Percentiles rank a stretch among this genome's conserved stretches.
phyloP scores from a whole-genome alignment of 2,329 filamentous ascomycete genomes.

The Pyrenophora seminiperda region DNA sequence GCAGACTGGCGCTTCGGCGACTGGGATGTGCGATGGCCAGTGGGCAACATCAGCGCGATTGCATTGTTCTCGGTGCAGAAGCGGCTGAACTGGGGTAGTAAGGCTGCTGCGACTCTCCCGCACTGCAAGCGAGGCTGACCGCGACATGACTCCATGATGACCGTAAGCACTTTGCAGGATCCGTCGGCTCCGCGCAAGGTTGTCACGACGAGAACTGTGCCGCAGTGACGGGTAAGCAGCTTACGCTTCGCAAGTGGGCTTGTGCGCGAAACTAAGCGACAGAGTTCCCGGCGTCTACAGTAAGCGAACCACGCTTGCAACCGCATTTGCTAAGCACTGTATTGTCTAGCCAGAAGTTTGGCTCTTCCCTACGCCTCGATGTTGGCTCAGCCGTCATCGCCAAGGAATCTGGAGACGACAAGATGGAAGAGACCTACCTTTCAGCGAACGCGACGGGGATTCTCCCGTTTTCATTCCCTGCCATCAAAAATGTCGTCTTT shows the following conservation, averaged over 20 bases:
- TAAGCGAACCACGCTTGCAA: not conserved
- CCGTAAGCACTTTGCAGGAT: slow-evolving; percentile 1
- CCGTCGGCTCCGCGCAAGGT: not conserved
- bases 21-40: not conserved
- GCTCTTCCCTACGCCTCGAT: no score
- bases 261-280: not conserved
- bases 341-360: no score
- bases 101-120: not conserved
- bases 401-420: no score
- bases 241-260: not conserved
- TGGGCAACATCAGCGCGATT: not conserved
- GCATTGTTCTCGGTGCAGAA: not conserved
- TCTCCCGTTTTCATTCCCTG: no score
- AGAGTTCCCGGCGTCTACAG: not conserved
- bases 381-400: no score
- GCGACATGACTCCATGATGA: not conserved
- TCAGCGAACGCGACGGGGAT: no score
- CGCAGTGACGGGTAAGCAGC: not conserved
- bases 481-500: no score
- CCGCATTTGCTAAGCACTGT: no score
- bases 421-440: no score
- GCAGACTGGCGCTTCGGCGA: no score
- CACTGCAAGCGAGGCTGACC: slow-evolving; percentile 2
- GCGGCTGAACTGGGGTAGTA: not conserved
- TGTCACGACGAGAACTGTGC: not conserved